Evolutionary conservation across 495 filamentous ascomycete species (phyloP), one percentile per base, ranked within the genome.

Genomic region (Hyaloscypha hepaticicola): DNA sequence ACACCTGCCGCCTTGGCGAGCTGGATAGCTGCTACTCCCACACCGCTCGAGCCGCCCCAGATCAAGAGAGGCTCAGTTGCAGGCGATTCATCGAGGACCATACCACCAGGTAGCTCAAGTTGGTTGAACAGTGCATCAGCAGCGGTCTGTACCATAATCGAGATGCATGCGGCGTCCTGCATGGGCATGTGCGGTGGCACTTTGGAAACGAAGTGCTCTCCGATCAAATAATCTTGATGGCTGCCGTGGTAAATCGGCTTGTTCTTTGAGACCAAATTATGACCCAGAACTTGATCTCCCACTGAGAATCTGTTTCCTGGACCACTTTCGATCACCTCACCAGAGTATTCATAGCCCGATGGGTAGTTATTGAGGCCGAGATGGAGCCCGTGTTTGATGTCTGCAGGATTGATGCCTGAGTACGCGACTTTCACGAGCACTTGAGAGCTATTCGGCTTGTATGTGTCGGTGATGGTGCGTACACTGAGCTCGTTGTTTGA

Each of bases 391-490:
- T 55, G 52, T 28, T 55, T 55, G 25, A 55, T 25, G 25, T 55
- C 52, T 5, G 52, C 52, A 3, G 52, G 52, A 26, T 55, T 55
- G 52, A 55, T 55, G n/a, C 52, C 52, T 2, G 52, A 55, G 16
- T 55, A 55, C 24, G 3, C n/a, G 6, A 55, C 52, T 22, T 25
- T 2, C n/a, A 55, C 52, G 5, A 55, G 24, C 7, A 28, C 25
- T 28, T 55, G 52, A 6, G n/a, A 3, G 52, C 25, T 6, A 2
- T 24, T 7, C 9, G 52, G 52, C 25, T 55, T 6, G 25, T 55
- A 28, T 14, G 21, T 24, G 5, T 28, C n/a, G 25, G 21, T 26
- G 52, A 55, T 28, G 52, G 52, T 25, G 3, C 21, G n/a, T 5
- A 55, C 5, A 22, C 52, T 55, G 52, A 55, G 52, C 26, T 25